These are phyloP conservation scores for Marvania coccoides DNA, from an alignment of 139 green algal genomes.

Conservation along the genomic window DNA sequence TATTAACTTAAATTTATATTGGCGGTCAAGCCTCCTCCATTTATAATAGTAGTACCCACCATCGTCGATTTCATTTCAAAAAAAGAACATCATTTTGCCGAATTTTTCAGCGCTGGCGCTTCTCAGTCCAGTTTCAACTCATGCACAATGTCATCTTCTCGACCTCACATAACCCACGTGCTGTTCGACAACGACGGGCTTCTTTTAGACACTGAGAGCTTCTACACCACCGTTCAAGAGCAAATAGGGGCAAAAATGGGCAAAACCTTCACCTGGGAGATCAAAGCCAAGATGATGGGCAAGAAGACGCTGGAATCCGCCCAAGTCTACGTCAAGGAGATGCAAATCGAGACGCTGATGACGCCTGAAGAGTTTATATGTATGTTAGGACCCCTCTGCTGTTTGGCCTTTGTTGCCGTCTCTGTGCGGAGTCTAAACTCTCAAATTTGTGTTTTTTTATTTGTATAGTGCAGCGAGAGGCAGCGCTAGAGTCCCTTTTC, in stretches of 20 bases:
- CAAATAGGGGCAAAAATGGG: constrained; percentile 45
- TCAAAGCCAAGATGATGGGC: constrained; percentile 76
- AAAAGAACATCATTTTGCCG: no score
- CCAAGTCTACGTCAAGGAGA: constrained; percentile 39
- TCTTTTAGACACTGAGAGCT: constrained; percentile 53
- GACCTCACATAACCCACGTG: constrained; percentile 8
- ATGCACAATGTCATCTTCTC: no score
- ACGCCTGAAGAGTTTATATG: constrained; percentile 41
- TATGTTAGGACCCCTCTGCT: no score
- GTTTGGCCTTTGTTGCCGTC: no score
- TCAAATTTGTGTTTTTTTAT: no score
- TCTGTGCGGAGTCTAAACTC: no score
- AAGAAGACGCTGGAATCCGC: constrained; percentile 63
- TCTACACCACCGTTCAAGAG: constrained; percentile 69
- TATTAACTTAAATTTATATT: no score
- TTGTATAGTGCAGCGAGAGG: constrained; percentile 59
- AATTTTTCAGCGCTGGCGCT: no score
- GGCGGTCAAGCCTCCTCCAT: no score
- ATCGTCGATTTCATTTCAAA: no score
- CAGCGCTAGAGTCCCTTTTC: constrained; percentile 61
- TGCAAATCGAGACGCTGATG: constrained; percentile 45
- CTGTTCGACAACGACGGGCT: constrained; percentile 76
- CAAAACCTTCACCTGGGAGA: constrained; percentile 71
- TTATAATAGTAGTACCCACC: no score
- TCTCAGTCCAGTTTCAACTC: no score